Base-by-base conservation (phyloP, 805 yeast species). In the Wickerhamiella shivajii region DNA sequence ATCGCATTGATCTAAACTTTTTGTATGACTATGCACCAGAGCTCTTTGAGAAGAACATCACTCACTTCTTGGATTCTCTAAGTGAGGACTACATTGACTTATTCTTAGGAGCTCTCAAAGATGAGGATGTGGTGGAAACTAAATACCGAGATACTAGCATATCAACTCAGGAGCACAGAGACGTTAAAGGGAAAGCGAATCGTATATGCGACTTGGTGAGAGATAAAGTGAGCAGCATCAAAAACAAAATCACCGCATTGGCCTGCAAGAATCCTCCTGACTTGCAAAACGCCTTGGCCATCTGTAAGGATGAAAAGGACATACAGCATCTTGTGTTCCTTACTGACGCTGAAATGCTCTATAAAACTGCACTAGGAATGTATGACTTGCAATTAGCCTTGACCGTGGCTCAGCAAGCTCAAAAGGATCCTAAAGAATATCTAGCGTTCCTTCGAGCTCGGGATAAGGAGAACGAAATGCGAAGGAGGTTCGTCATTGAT, bases 341-440 rank as follows among this genome's bases (percentile, higher is more conserved):
- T 38, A 83, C 78, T 49, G 99, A 87, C 55, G 92, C 84, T 23
- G 83, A 83, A 49, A 61, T 69, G 39, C 64, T 90, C 14, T 90
- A 87, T 56, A 66, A 74, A 30, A 73, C 75, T 13, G 78, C 96
- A 0, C 64, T 90, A 38, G 77, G 92, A 2, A 59, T 78, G 14
- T 90, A 90, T 49, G 77, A 90, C 51, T 74, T 90, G 26, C 74
- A 74, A 37, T 60, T 87, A 46, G 71, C 97, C 0, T 64, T 90
- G 37, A 64, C 68, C 9, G 74, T 90, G 39, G 98, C 98, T 0
- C 97, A 92, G 52, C 90, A 84, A 49, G 84, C 96, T 0, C 97
- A 87, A 55, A 85, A 77, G 64, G 99, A 90, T 58, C 99, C 99
- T 16, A 83, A 85, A 49, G 99, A 90, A 55, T 90, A 90, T 46